A percentile compares a stretch with the other conserved stretches of the same genome.
Evolutionary conservation across 495 filamentous ascomycete species (phyloP).

Genomic region (Cryomyces minteri): DNA sequence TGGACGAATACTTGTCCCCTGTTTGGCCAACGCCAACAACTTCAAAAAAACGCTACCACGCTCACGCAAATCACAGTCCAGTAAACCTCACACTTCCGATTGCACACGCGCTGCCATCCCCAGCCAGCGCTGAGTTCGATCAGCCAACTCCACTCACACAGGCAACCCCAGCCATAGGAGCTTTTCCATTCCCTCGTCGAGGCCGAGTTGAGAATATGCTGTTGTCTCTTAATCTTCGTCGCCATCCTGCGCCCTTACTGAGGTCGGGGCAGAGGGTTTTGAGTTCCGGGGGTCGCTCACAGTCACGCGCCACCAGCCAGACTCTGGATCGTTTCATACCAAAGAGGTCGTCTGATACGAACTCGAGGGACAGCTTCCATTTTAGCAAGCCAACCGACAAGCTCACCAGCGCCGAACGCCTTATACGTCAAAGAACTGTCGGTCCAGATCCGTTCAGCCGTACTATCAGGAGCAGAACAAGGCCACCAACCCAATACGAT

Average conservation of each 20-base stretch:
- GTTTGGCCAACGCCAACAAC: background rate
- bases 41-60: background rate
- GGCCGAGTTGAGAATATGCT: background rate
- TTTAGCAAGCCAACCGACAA: slow-evolving; percentile 42
- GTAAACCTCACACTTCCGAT: background rate
- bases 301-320: background rate
- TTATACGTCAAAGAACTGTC: slow-evolving; percentile 36
- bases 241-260: background rate
- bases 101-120: background rate
- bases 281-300: background rate
- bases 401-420: slow-evolving; percentile 39
- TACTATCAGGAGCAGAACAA: background rate
- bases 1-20: background rate
- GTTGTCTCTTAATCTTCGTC: background rate
- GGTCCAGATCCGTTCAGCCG: slow-evolving; percentile 49
- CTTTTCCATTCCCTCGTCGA: slow-evolving; percentile 1
- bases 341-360: slow-evolving; percentile 24
- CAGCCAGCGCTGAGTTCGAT: background rate
- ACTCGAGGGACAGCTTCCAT: slow-evolving; percentile 36
- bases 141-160: slow-evolving; percentile 1
- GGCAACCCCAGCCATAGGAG: slow-evolving; percentile 4
- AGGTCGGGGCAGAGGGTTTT: background rate
- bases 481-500: background rate
- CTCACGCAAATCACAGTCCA: background rate
- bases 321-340: slow-evolving; percentile 11